Base-by-base conservation (phyloP, 345 rosid species). In the Odontarrhena argentea region DNA sequence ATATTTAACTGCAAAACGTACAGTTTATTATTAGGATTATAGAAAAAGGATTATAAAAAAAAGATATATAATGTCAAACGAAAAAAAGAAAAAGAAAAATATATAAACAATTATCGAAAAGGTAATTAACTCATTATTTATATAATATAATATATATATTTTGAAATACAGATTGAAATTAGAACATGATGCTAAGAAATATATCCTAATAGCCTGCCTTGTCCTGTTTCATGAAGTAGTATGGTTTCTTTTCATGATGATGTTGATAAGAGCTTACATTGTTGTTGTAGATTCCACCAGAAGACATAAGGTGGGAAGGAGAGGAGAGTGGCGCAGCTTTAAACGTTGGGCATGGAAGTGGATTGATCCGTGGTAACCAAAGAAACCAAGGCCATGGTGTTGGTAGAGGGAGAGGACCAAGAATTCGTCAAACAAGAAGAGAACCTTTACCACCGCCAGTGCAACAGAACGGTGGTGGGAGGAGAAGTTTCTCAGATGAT, bases 221-320 rank as follows among this genome's bases (percentile, higher is more conserved):
- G 11, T n/a, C 46, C 44, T 55, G 44, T 56, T 56, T 40, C 15
- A 2, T 89, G 83, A 82, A 68, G 37, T n/a, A 7, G 35, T 32
- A 60, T 45, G 60, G 55, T 56, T 35, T 38, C 49, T 26, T 46
- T 51, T 44, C 68, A 25, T 51, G 55, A 38, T 51, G 46, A 52
- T 66, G 56, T 25, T 65, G 60, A 53, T 44, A 8, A 32, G 63
- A 73, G 32, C 45, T 30, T 42, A 1, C 58, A 32, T 41, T 47
- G 2, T 49, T 18, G 37, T 74, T 60, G 61, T 82, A 95, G 99
- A 91, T 95, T 65, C 76, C 89, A 50, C 84, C 84, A 3, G 85
- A 84, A 66, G 99, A 95, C 67, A 85, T 95, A 62, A 85, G 86
- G 60, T 95, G 99, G 99, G 97, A 87, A 47, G 82, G 82, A 51